A percentile compares a stretch with the other conserved stretches of the same genome.
Conservation (phyloP, 768 basidiomycete genomes). For the Tulasnella sp. region DNA sequence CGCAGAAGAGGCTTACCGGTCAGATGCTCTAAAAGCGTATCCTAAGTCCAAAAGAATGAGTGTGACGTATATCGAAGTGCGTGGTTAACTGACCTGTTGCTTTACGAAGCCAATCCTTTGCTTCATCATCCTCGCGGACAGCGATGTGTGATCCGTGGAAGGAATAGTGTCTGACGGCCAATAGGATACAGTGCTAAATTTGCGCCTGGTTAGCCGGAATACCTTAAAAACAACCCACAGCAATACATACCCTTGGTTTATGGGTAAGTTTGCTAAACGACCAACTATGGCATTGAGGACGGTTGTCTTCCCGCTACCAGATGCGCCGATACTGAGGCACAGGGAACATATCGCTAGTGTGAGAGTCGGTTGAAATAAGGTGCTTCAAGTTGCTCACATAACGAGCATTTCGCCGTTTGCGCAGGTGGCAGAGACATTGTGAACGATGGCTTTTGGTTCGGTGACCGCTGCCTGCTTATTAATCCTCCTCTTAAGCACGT, state of each 20-base stretch:
- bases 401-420: slow-evolving; percentile 31
- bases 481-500: slow-evolving; percentile 18
- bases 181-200: slow-evolving; percentile 3
- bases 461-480: background rate
- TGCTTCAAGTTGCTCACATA: slow-evolving; percentile 25
- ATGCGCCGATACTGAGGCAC: slow-evolving; percentile 24
- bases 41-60: slow-evolving; percentile 19
- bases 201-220: slow-evolving; percentile 10
- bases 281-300: slow-evolving; percentile 30
- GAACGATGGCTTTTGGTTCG: slow-evolving; percentile 24
- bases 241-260: slow-evolving; percentile 24
- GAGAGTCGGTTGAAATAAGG: too few relatives aligned
- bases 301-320: slow-evolving; percentile 30
- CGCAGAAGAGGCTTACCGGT: slow-evolving; percentile 23
- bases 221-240: slow-evolving; percentile 4
- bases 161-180: slow-evolving; percentile 10
- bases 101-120: slow-evolving; percentile 33
- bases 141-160: slow-evolving; percentile 12
- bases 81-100: slow-evolving; percentile 20
- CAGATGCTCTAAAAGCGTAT: slow-evolving; percentile 33
- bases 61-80: background rate
- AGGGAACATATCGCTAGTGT: background rate
- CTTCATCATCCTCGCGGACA: slow-evolving; percentile 23
- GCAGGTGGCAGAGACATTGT: slow-evolving; percentile 26
- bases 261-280: slow-evolving; percentile 25